Conservation (phyloP, 2,329 filamentous ascomycete species). For the Fusarium musae region DNA sequence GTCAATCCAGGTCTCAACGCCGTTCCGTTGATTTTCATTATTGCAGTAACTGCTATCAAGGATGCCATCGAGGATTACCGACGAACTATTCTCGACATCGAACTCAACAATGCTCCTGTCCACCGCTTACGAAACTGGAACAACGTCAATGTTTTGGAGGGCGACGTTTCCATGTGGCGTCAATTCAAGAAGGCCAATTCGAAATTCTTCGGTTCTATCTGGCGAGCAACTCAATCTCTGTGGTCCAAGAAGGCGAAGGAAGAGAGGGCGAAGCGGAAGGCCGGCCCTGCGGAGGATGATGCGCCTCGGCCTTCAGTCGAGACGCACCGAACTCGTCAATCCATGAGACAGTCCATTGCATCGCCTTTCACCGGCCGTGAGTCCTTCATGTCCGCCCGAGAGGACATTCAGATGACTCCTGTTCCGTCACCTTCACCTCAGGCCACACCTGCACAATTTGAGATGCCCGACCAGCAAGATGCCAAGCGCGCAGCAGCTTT, state of each 20-base stretch:
- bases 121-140: conserved; percentile 89
- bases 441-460: conserved; percentile 47
- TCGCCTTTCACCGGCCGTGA: conserved; percentile 64
- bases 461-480: conserved; percentile 53
- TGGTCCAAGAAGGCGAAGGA: conserved; percentile 64
- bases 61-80: conserved; percentile 96
- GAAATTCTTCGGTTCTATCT: conserved; percentile 65
- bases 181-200: conserved; percentile 90
- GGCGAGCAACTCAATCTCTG: conserved; percentile 57
- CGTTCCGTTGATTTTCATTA: conserved; percentile 92
- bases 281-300: conserved; percentile 50
- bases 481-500: conserved; percentile 52
- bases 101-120: conserved; percentile 95
- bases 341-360: conserved; percentile 54
- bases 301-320: conserved; percentile 70
- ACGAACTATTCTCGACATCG: conserved; percentile 88
- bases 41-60: conserved; percentile 88
- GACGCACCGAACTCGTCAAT: conserved; percentile 49
- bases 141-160: conserved; percentile 92
- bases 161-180: conserved; percentile 87
- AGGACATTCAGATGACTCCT: conserved; percentile 95
- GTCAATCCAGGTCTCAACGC: conserved; percentile 89
- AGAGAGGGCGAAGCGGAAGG: conserved; percentile 61
- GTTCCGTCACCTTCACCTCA: conserved; percentile 81
- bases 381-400: conserved; percentile 65